Percentiles rank a stretch among this genome's conserved stretches.
phyloP scores from a whole-genome alignment of 495 filamentous ascomycete genomes.

The Peziza echinospora region DNA sequence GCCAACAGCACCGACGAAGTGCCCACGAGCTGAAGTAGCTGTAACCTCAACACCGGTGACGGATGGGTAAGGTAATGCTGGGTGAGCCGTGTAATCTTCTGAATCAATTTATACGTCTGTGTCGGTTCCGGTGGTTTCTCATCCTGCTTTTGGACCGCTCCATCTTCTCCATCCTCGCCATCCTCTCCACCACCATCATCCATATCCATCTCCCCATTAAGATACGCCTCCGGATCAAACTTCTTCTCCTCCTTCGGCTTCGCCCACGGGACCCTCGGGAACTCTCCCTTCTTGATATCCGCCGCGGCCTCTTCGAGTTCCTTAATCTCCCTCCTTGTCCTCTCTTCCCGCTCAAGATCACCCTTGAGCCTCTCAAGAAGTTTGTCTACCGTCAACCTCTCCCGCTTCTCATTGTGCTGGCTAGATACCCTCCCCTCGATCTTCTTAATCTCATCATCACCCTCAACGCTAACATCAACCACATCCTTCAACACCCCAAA shows the following conservation, averaged over 20 bases:
- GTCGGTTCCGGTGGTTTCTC: conserved; percentile 23
- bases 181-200: not conserved
- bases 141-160: not conserved
- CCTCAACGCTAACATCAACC: conserved; percentile 35
- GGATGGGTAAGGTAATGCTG: conserved; percentile 71
- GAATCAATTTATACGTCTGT: conserved; percentile 40
- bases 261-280: not conserved
- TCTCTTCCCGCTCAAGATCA: not conserved
- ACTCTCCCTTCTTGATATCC: too few species aligned
- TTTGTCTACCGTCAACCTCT: not conserved
- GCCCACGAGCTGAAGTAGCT: conserved; percentile 49
- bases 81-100: conserved; percentile 45
- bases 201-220: not conserved
- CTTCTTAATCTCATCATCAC: conserved; percentile 35
- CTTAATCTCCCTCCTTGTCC: not conserved
- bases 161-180: not conserved
- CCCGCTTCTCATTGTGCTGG: not conserved
- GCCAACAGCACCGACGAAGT: conserved; percentile 47
- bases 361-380: not conserved
- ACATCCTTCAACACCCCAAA: conserved; percentile 56
- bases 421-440: not conserved
- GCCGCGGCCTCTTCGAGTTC: not conserved
- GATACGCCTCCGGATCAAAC: not conserved
- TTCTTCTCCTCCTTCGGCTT: not conserved
- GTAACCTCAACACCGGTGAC: conserved; percentile 52